A percentile compares a stretch with the other conserved stretches of the same genome.
These are phyloP conservation scores for Ceratorhiza oryzae-sativae DNA, from an alignment of 1,284 basidiomycete genomes.

Conservation along the genomic window DNA sequence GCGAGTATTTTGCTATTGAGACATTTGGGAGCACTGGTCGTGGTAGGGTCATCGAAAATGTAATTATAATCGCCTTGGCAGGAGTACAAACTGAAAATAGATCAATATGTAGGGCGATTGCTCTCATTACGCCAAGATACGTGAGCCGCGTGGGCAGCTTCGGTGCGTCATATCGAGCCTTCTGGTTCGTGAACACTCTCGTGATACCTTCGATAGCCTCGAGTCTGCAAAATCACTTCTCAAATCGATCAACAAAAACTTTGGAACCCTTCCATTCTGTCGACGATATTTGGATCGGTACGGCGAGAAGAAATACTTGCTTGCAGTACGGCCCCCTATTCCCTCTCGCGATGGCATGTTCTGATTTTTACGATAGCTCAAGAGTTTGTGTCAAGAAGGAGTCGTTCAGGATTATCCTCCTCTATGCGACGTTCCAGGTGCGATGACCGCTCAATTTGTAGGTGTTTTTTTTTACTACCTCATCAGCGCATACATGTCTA, in stretches of 20 bases:
- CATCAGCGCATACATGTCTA: conserved; percentile 15
- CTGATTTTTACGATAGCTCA: conserved; percentile 65
- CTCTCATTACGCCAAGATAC: conserved; percentile 87
- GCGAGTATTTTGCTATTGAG: conserved; percentile 99
- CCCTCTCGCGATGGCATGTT: conserved; percentile 4
- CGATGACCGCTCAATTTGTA: conserved; percentile 95
- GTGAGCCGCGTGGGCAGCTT: conserved; percentile 72
- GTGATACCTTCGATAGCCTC: conserved; percentile 59
- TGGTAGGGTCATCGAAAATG: conserved; percentile 88
- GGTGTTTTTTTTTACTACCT: conserved; percentile 51
- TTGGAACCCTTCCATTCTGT: conserved; percentile 96
- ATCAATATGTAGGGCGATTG: conserved; percentile 74
- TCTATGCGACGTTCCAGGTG: conserved; percentile 77
- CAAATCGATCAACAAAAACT: conserved; percentile 90
- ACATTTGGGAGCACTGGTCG: conserved; percentile 98
- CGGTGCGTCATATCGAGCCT: conserved; percentile 57
- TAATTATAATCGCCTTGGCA: conserved; percentile 50
- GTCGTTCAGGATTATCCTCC: conserved; percentile 97
- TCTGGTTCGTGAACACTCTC: neutral
- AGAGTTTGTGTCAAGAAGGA: conserved; percentile 86
- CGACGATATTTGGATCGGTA: conserved; percentile 90
- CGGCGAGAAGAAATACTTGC: conserved; percentile 94
- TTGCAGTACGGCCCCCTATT: conserved; percentile 68
- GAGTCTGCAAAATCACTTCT: conserved; percentile 87
- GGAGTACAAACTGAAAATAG: neutral